Percentiles rank a stretch among this genome's conserved stretches.
These are phyloP conservation scores for Colletotrichum lindemuthianum DNA, from an alignment of 2,329 filamentous ascomycete genomes.

Conservation along the genomic window DNA sequence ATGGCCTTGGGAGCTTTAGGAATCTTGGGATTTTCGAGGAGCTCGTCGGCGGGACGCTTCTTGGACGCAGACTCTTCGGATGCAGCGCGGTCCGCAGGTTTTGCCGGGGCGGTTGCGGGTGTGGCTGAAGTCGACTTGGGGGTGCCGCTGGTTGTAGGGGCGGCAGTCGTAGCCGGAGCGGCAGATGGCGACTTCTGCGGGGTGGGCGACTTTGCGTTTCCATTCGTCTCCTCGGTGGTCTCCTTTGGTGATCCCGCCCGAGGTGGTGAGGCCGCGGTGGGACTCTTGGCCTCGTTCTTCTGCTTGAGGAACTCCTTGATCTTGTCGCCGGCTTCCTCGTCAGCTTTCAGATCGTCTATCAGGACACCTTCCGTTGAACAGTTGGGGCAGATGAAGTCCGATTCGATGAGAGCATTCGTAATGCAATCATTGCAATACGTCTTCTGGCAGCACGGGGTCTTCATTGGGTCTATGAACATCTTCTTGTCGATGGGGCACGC, in stretches of 20 bases:
- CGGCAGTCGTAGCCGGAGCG: slow-evolving; percentile 28
- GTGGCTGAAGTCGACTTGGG: slow-evolving; percentile 42
- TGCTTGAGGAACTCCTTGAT: slow-evolving; percentile 78
- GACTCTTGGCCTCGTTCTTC: slow-evolving; percentile 65
- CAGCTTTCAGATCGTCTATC: slow-evolving; percentile 87
- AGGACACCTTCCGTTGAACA: slow-evolving; percentile 92
- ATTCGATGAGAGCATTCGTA: slow-evolving; percentile 97
- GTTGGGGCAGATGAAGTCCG: slow-evolving; percentile 94
- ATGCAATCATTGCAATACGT: slow-evolving; percentile 99
- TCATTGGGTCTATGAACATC: slow-evolving; percentile 98
- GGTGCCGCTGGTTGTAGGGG: slow-evolving; percentile 38
- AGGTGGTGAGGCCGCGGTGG: slow-evolving; percentile 47
- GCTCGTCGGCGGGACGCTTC: slow-evolving; percentile 85
- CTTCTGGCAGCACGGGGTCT: slow-evolving; percentile 97
- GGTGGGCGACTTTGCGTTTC: slow-evolving; percentile 41
- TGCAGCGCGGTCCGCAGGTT: slow-evolving; percentile 36
- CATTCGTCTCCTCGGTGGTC: slow-evolving; percentile 25
- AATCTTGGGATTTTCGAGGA: slow-evolving; percentile 70
- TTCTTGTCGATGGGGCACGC: slow-evolving; percentile 97
- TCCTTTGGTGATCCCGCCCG: slow-evolving; percentile 44
- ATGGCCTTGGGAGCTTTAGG: slow-evolving; percentile 74
- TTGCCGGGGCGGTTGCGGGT: slow-evolving; percentile 39
- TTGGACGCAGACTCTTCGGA: slow-evolving; percentile 60
- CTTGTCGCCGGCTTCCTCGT: slow-evolving; percentile 81
- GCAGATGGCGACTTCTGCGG: slow-evolving; percentile 44